Evolutionary conservation across 2,329 filamentous ascomycete genomes (phyloP).

Genomic region (Curvularia lunata): DNA sequence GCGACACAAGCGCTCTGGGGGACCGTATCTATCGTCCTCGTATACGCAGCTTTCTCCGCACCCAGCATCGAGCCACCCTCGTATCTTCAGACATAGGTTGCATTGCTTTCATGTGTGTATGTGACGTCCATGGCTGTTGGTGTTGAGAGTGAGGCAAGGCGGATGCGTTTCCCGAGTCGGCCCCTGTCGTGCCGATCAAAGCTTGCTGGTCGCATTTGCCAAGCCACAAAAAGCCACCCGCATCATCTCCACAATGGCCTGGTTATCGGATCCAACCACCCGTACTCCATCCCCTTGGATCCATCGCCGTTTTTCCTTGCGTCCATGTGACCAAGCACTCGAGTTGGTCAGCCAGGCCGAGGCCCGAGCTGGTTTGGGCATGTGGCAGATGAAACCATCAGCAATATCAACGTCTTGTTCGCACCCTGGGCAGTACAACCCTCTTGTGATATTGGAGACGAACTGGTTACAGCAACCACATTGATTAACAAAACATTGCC

Average conservation of each 20-base stretch:
- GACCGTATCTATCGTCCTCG: not conserved
- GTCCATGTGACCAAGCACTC: not conserved
- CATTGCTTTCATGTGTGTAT: not conserved
- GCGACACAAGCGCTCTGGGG: not conserved
- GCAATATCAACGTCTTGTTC: not conserved
- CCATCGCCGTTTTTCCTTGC: not conserved
- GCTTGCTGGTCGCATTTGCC: no score
- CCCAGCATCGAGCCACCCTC: not conserved
- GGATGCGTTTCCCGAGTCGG: slow-evolving; percentile 11
- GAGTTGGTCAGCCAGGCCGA: not conserved
- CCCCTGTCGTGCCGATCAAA: slow-evolving; percentile 6
- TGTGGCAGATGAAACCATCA: not conserved
- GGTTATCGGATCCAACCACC: no score
- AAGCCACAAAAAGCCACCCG: slow-evolving; percentile 1
- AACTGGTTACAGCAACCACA: no score
- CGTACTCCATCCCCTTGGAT: not conserved
- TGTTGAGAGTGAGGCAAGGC: not conserved
- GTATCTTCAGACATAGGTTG: not conserved
- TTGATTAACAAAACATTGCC: no score
- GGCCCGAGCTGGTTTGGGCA: not conserved
- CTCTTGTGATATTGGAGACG: no score
- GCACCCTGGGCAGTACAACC: not conserved
- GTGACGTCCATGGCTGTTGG: not conserved
- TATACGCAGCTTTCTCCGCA: not conserved
- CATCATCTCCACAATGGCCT: slow-evolving; percentile 1